Base-by-base conservation (phyloP, 768 basidiomycete species). In the Naganishia vaughanmartiniae region DNA sequence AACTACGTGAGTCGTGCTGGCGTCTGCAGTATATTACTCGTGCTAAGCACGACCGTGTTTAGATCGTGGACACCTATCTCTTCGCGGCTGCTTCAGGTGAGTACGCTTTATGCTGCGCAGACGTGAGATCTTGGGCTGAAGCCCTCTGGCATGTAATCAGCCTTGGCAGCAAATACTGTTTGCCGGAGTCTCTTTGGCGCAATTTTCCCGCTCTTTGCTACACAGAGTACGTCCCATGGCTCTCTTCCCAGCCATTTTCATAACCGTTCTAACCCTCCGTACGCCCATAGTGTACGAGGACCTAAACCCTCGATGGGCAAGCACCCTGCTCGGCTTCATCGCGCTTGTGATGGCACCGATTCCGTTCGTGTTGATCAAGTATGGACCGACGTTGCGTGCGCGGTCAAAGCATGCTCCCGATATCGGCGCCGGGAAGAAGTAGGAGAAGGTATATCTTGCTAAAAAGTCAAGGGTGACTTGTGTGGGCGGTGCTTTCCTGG, bases 21-120 rank as follows among this genome's bases (percentile, higher is more conserved):
- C 31, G 48, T 26, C 34, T 53, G 34, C 4, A 53, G 63, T 30
- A 26, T 2, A 39, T 15, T 30, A 46, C 9, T 24, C n/a, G 51
- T 28, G 70, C 60, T 72, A 56, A 67, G 39, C 10, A 28, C 2
- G 66, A 31, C 6, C n/a, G 46, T 30, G n/a, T 75, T 76, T 69
- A 72, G 66, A 79, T 83, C 66, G 81, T 84, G 73, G 82, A 82
- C 71, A 78, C 79, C 15, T 83, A 82, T 70, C 77, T 83, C 10
- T 80, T 77, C 73, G 78, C 80, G 4, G 83, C 83, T 19, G 83
- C 83, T 33, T 42, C 42, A 9, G 36, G 36, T 36, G 36, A 80
- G 80, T 19, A 83, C 83, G n/a, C 6, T 12, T 36, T 5, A 5
- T 36, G 36, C 36, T 36, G 5, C 12, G 12, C 12, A 36, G 12